A percentile compares a stretch with the other conserved stretches of the same genome.
Evolutionary conservation across 441 rosid species (phyloP).

Genomic region (Pelargonium cotyledonis): DNA sequence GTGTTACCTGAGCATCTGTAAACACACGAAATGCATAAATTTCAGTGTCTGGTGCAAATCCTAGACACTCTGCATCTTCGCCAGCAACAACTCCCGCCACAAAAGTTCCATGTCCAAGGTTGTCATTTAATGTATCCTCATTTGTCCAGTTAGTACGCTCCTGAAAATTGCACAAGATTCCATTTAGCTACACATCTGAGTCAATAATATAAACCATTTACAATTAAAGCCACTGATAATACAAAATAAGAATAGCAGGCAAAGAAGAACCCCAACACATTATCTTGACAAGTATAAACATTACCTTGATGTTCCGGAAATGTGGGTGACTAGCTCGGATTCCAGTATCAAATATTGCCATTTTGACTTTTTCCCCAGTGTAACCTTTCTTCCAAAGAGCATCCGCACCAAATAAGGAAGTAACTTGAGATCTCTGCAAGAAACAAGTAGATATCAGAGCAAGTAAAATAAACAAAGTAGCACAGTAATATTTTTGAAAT

Average conservation of each 20-base stretch:
- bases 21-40: conserved; percentile 93
- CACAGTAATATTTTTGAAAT: background rate
- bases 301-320: conserved; percentile 92
- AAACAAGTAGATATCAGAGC: background rate
- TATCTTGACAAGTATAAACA: background rate
- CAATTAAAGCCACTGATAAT: background rate
- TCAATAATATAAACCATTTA: background rate
- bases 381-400: conserved; percentile 84
- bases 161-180: conserved; percentile 35
- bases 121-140: conserved; percentile 95
- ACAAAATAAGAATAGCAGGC: background rate
- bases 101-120: conserved; percentile 98
- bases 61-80: conserved; percentile 79
- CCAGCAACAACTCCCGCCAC: conserved; percentile 98
- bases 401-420: conserved; percentile 95
- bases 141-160: conserved; percentile 99
- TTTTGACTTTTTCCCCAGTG: conserved; percentile 84
- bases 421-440: conserved; percentile 78
- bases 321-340: conserved; percentile 92
- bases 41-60: conserved; percentile 95
- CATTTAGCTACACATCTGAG: background rate
- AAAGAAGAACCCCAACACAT: background rate
- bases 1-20: conserved; percentile 97
- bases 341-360: conserved; percentile 99
- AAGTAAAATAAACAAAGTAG: conserved; percentile 6